Conservation (phyloP, 176 grass and related monocot genomes). For the Juncus inflexus region DNA sequence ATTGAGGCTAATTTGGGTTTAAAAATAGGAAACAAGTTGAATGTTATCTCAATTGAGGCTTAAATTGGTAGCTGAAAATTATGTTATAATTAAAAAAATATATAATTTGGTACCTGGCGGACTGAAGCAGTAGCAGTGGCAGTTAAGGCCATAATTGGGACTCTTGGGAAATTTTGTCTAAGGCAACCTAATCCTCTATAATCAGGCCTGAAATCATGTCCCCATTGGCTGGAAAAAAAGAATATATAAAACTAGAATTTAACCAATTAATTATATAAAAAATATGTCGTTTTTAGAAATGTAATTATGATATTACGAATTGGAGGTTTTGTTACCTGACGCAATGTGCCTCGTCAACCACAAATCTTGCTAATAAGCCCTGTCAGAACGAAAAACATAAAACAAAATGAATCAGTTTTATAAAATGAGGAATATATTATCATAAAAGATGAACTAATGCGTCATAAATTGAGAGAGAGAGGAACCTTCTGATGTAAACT, state of each 20-base stretch:
- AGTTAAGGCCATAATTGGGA: conserved; percentile 87
- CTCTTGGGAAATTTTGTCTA: conserved; percentile 76
- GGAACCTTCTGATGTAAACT: conserved; percentile 76
- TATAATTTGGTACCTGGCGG: conserved; percentile 36
- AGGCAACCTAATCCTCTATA: conserved; percentile 79
- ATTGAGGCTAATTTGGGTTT: background rate
- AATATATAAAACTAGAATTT: background rate
- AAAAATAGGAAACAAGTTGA: background rate
- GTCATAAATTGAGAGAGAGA: background rate
- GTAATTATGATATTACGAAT: background rate
- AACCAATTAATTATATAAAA: background rate
- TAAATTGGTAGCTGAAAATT: background rate
- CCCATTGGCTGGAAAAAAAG: conserved; percentile 69
- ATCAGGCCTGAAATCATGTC: conserved; percentile 89
- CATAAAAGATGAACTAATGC: too few species aligned
- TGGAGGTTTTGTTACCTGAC: conserved; percentile 60
- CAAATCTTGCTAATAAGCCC: conserved; percentile 87
- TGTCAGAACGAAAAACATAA: conserved; percentile 29
- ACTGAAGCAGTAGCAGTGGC: conserved; percentile 85
- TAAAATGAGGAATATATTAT: too few species aligned
- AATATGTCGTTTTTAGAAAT: conserved; percentile 3
- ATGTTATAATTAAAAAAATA: background rate
- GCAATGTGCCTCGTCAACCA: conserved; percentile 91
- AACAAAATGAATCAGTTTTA: background rate
- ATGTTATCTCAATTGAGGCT: background rate